Base-by-base conservation (phyloP, 768 basidiomycete species). In the Termitomyces sp. region DNA sequence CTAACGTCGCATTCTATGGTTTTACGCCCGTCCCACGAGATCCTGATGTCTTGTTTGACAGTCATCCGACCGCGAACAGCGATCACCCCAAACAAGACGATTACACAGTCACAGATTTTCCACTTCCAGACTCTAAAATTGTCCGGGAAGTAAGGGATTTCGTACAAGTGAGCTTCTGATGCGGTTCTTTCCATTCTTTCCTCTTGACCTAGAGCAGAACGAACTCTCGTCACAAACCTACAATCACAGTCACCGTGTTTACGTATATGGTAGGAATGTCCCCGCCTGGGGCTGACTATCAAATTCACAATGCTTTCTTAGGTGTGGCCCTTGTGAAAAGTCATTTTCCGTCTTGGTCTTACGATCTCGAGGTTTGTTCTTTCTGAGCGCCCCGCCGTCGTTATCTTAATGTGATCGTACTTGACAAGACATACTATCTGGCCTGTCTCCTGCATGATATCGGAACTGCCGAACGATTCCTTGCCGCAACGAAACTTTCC, bases 401-500 rank as follows among this genome's bases (percentile, higher is more conserved):
- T 40, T 37, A 32, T 52, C 53, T 54, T 46, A 47, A 37, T 43
- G 5, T 36, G 11, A 37, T 52, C 25, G 37, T 11, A 12, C 53
- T 34, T 49, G 40, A 49, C 52, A 60, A 82, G 73, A 79, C 81
- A 31, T 82, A 81, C 69, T 83, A 79, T 68, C 72, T 83, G 40
- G 72, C 80, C 37, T 83, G 81, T 64, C 72, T 83, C 31, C 72
- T 83, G 60, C 83, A 84, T 65, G 83, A 83, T 65, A 79, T 83
- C 50, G 83, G 82, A 49, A 80, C 80, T 3, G 80, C 79, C 6
- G 75, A 81, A 50, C 72, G 71, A 29, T 83, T 78, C 65, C 72
- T 82, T 50, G 63, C 76, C n/a, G 81, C 77, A 31, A 84, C 83
- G n/a, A 82, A 82, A 62, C 71, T 83, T 70, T 81, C 79, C 14